Base-by-base conservation (phyloP, 2,329 filamentous ascomycete genomes). In the Epichloe brachyelytri region DNA sequence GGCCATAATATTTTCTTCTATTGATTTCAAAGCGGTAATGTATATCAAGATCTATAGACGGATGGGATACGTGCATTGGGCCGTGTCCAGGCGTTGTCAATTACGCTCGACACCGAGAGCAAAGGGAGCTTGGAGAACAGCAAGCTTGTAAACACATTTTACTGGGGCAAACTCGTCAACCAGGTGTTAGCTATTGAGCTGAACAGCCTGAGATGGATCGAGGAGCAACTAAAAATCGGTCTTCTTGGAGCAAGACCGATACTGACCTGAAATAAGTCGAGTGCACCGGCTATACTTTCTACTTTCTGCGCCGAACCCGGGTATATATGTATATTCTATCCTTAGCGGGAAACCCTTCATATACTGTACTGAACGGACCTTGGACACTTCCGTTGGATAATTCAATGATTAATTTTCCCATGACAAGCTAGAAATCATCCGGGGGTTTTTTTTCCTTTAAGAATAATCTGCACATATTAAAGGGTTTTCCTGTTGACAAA, bases 11-110 rank as follows among this genome's bases (percentile, higher is more conserved):
- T 54, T 53, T 48, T 10, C 17, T 48, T 51, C 30, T 44, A 50
- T 55, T 50, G 37, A 52, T 53, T 55, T 48, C 19, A 52, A 43
- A 57, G 56, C 54, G 55, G 19, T 53, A 56, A 59, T 58, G 57
- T 59, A 57, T 58, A 59, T 56, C 53, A 57, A 55, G 50, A 51
- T 40, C 50, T 52, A 57, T 53, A 57, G 54, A 58, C 49, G 51
- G 48, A 40, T 45, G 45, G 36, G 45, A 38, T 43, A 49, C 30
- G 44, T 43, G 43, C 43, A 17, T 26, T 19, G 48, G 43, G 39
- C 44, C 47, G 20, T 36, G 51, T 50, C 22, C 7, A 50, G 54
- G 57, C 54, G 57, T 58, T 58, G 49, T 54, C 19, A 43, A 17
- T 41, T 43, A 26, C n/a, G 51, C 46, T 46, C 43, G 26, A 26